Evolutionary conservation across 225 moss, liverwort and hornwort species (phyloP).

Genomic region (Climacium dendroides): DNA sequence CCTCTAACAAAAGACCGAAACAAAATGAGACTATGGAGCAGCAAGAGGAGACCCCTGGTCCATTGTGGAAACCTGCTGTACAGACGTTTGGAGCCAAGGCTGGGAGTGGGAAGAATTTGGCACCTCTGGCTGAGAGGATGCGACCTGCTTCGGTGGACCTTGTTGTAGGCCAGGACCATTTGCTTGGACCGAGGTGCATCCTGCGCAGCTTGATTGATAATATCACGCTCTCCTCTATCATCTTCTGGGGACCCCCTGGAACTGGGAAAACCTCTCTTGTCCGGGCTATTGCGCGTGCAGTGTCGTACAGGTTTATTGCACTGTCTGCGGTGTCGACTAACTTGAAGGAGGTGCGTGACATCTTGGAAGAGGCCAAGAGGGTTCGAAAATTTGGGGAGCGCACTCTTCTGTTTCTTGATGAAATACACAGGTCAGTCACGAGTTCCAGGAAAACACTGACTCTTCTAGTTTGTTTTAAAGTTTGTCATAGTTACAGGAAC

Average conservation of each 20-base stretch:
- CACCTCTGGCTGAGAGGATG: constrained; percentile 75
- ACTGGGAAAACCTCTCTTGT: constrained; percentile 87
- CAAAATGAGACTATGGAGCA: constrained; percentile 10
- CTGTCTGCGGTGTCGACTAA: constrained; percentile 71
- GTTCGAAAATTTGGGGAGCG: constrained; percentile 39
- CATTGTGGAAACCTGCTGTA: constrained; percentile 21
- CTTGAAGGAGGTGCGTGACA: constrained; percentile 69
- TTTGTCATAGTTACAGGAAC: not conserved
- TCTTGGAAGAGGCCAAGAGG: constrained; percentile 66
- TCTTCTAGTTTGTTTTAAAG: not conserved
- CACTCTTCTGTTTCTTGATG: constrained; percentile 77
- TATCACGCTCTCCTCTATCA: constrained; percentile 50
- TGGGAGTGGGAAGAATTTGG: constrained; percentile 20
- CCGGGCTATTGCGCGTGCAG: constrained; percentile 57
- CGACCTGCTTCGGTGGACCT: constrained; percentile 55
- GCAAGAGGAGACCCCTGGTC: constrained; percentile 24
- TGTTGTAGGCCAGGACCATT: constrained; percentile 72
- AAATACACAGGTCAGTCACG: constrained; percentile 54
- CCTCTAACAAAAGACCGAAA: constrained; percentile 16
- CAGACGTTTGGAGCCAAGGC: not conserved
- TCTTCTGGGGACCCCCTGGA: constrained; percentile 80
- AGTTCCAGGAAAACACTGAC: not conserved
- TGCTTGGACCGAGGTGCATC: constrained; percentile 57
- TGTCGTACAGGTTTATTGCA: constrained; percentile 48
- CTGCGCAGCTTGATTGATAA: constrained; percentile 59